Evolutionary conservation across 2,329 filamentous ascomycete genomes (phyloP).

Genomic region (Erysiphe pulchra): DNA sequence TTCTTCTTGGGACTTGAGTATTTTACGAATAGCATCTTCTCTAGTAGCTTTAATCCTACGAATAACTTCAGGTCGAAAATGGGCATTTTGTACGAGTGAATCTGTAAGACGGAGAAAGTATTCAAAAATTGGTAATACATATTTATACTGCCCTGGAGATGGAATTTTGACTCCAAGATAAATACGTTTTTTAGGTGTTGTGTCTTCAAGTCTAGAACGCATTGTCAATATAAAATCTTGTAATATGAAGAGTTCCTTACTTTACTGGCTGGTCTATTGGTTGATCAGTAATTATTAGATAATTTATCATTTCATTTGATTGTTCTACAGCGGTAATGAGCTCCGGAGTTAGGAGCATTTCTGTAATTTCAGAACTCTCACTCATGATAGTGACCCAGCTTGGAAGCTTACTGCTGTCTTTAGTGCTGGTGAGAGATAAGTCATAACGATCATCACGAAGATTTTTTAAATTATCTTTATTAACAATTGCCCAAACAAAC

Average conservation of each 20-base stretch:
- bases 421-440: constrained; percentile 73
- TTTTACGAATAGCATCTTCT: constrained; percentile 54
- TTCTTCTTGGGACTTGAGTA: constrained; percentile 58
- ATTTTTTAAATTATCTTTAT: constrained; percentile 81
- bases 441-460: constrained; percentile 87
- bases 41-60: constrained; percentile 61
- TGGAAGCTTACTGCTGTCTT: constrained; percentile 76
- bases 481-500: constrained; percentile 86
- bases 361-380: constrained; percentile 86
- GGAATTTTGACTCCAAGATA: constrained; percentile 50
- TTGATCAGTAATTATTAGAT: constrained; percentile 73
- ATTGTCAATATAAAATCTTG: constrained; percentile 1
- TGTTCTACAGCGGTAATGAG: constrained; percentile 53
- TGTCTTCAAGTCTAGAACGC: constrained; percentile 47
- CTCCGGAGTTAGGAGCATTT: constrained; percentile 66
- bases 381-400: constrained; percentile 85
- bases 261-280: constrained; percentile 65
- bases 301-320: constrained; percentile 62
- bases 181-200: constrained; percentile 61
- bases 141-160: constrained; percentile 34
- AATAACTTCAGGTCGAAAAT: constrained; percentile 74
- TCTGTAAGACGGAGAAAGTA: constrained; percentile 74
- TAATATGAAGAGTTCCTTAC: constrained; percentile 23
- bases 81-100: constrained; percentile 44
- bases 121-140: constrained; percentile 48